These are phyloP conservation scores for Kazachstania kunashirensis DNA, from an alignment of 805 yeast genomes.

Conservation along the genomic window DNA sequence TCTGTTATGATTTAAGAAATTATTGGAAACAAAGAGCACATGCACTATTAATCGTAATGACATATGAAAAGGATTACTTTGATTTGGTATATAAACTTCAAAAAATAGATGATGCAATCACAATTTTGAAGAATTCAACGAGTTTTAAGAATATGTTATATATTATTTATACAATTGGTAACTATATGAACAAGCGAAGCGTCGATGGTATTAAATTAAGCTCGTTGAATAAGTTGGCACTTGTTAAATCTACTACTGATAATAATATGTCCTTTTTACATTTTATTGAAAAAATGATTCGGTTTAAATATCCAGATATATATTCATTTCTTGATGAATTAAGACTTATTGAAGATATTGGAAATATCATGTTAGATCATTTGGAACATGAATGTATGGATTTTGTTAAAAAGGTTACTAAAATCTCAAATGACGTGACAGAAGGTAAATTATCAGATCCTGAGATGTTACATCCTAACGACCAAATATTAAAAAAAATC, in stretches of 20 bases:
- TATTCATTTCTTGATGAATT: slow-evolving; percentile 55
- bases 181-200: slow-evolving; percentile 69
- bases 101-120: slow-evolving; percentile 50
- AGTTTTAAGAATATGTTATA: slow-evolving; percentile 50
- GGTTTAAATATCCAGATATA: slow-evolving; percentile 56
- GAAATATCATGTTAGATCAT: slow-evolving; percentile 55
- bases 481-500: slow-evolving; percentile 45
- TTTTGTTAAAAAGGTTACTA: slow-evolving; percentile 40
- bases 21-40: slow-evolving; percentile 70
- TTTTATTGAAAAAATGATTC: slow-evolving; percentile 59
- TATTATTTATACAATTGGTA: slow-evolving; percentile 64
- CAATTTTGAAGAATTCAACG: slow-evolving; percentile 41
- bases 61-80: slow-evolving; percentile 56
- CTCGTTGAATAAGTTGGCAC: slow-evolving; percentile 58
- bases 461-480: slow-evolving; percentile 56
- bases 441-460: slow-evolving; percentile 58
- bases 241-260: slow-evolving; percentile 55
- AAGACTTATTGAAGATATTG: slow-evolving; percentile 40
- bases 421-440: slow-evolving; percentile 44
- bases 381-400: slow-evolving; percentile 51
- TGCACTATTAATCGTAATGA: slow-evolving; percentile 43
- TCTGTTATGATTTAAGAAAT: slow-evolving; percentile 55
- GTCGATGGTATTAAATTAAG: slow-evolving; percentile 64
- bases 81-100: slow-evolving; percentile 50
- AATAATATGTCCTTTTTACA: slow-evolving; percentile 65